Conservation (phyloP, 768 basidiomycete species). For the Tricholoma furcatifolium region DNA sequence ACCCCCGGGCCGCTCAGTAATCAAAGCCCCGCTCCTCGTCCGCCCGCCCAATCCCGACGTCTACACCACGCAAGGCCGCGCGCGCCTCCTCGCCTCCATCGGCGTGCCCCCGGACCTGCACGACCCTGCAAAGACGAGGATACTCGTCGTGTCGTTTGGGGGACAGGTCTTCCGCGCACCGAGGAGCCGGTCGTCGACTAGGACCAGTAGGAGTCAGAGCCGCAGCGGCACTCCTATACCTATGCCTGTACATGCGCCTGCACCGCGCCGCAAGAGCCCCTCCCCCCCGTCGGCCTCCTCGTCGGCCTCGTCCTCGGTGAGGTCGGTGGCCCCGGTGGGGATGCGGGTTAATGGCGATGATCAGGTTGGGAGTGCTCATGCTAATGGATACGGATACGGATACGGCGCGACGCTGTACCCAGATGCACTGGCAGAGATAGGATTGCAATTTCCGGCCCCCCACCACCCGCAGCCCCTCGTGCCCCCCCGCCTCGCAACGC, state of each 20-base stretch:
- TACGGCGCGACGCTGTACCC: too few relatives aligned
- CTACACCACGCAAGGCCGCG: conserved; percentile 56
- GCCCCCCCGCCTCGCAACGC: conserved; percentile 42
- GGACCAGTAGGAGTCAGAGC: conserved; percentile 34
- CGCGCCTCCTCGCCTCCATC: conserved; percentile 50
- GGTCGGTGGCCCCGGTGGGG: too few relatives aligned
- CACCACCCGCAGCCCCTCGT: neutral
- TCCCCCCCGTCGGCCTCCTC: too few relatives aligned
- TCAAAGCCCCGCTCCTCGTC: conserved; percentile 67
- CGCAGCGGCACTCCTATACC: conserved; percentile 21
- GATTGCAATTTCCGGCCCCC: neutral
- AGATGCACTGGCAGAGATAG: neutral
- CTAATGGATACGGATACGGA: too few relatives aligned
- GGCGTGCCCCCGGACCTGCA: conserved; percentile 57
- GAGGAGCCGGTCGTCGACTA: conserved; percentile 35
- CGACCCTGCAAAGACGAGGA: conserved; percentile 46
- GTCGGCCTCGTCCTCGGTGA: neutral
- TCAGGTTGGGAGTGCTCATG: too few relatives aligned
- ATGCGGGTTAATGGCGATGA: too few relatives aligned
- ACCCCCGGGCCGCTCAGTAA: too few relatives aligned
- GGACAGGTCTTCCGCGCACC: conserved; percentile 71
- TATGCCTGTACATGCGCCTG: too few relatives aligned
- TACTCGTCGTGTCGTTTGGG: conserved; percentile 79
- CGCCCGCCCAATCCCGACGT: conserved; percentile 45
- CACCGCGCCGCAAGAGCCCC: too few relatives aligned